Evolutionary conservation across 495 filamentous ascomycete genomes (phyloP), one percentile per base, ranked within the genome.

Genomic region (Penicillium bovifimosum): DNA sequence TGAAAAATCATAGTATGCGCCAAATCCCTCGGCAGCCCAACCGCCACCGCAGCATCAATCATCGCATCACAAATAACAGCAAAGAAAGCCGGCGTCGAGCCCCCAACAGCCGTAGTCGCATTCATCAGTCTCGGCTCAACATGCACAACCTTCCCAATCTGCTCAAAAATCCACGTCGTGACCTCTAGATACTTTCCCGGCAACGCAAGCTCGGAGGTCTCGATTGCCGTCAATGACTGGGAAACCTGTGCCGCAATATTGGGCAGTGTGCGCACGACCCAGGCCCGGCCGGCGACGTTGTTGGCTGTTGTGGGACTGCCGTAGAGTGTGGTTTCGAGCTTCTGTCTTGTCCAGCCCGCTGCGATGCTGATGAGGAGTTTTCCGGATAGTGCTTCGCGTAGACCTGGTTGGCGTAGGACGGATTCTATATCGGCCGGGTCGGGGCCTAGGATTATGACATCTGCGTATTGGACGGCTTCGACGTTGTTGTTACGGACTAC

Each of bases 291-390:
- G 9, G 47, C 8, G 7, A 42, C 34, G 31, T 62, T 62, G 0
- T 39, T 45, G 2, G 20, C 18, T 1, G 59, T 52, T 2, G 60
- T 60, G 8, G 49, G 48, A 29, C 42, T 61, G 16, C 60, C 62
- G 50, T 65, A 68, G 17, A 74, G 53, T 13, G 56, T 66, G 16
- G 44, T 24, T 31, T 67, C 63, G 29, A 74, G 58, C 18, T 65
- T 59, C 36, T 63, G 41, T 36, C 57, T 49, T 0, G 67, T 70
- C 69, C 68, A 72, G 10, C 70, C 72, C 2, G 72, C 72, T n/a
- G 65, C 70, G 9, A 75, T 70, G 54, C 72, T 75, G 54, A 75
- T 72, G 6, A 75, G 35, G 20, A 75, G 58, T 33, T 72, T 75
- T 0, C 48, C 20, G 1, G 40, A 7, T 1, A 73, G 32, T 7